These are phyloP conservation scores for Vitellaria paradoxa DNA, from an alignment of 179 eudicot genomes.

Conservation along the genomic window DNA sequence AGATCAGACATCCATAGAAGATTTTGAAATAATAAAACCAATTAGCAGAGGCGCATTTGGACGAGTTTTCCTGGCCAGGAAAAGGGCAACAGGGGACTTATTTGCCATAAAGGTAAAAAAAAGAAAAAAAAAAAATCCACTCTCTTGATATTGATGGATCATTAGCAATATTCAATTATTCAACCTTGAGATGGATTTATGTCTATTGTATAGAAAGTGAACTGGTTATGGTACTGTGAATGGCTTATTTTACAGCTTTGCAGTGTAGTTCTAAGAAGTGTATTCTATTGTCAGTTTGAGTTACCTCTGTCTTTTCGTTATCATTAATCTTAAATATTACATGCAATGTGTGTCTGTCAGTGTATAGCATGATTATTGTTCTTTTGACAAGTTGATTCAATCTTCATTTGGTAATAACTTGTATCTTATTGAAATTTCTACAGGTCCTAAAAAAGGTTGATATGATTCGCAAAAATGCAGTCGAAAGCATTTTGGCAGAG, in stretches of 20 bases:
- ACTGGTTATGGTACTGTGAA: background rate
- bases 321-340: conserved; percentile 1
- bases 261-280: background rate
- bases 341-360: background rate
- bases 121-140: conserved; percentile 41
- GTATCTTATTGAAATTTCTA: conserved; percentile 5
- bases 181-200: conserved; percentile 4
- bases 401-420: conserved; percentile 5
- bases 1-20: conserved; percentile 92
- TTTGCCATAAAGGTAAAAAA: conserved; percentile 87
- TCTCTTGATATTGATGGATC: background rate
- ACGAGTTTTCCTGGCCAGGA: conserved; percentile 91
- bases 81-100: conserved; percentile 93
- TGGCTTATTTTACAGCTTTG: background rate
- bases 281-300: background rate
- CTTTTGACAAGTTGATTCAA: background rate
- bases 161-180: background rate
- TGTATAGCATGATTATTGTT: background rate
- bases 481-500: conserved; percentile 98
- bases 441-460: conserved; percentile 98
- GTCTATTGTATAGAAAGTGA: background rate
- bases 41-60: conserved; percentile 99
- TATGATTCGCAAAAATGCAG: conserved; percentile 97
- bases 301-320: background rate
- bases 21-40: conserved; percentile 98